These are phyloP conservation scores for Logfia minima DNA, from an alignment of 129 eudicot species.

Conservation along the genomic window DNA sequence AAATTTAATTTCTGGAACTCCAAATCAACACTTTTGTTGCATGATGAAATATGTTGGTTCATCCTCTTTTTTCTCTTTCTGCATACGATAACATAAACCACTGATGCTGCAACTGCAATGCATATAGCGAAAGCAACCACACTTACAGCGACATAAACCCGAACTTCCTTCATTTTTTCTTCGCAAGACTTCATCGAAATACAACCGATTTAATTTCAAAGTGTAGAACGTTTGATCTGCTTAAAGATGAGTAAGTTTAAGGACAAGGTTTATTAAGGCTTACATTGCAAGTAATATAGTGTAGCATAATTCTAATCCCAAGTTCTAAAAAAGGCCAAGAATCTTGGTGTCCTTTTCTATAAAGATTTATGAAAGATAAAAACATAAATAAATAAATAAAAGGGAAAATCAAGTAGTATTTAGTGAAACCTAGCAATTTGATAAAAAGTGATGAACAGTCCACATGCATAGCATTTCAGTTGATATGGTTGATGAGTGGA, in stretches of 20 bases:
- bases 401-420: not conserved
- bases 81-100: conserved; percentile 35
- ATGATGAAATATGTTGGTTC: conserved; percentile 20
- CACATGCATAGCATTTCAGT: conserved; percentile 35
- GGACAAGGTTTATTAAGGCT: conserved; percentile 47
- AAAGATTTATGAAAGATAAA: conserved; percentile 18
- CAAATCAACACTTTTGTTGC: conserved; percentile 40
- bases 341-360: conserved; percentile 26
- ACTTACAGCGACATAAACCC: conserved; percentile 44
- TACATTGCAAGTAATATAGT: conserved; percentile 32
- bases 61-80: conserved; percentile 28
- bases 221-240: conserved; percentile 44
- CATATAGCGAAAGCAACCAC: conserved; percentile 43
- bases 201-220: not conserved
- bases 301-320: conserved; percentile 30
- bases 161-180: conserved; percentile 34
- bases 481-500: conserved; percentile 29
- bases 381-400: not conserved
- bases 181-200: conserved; percentile 4
- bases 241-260: conserved; percentile 29
- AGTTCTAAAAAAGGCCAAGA: conserved; percentile 31
- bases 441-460: conserved; percentile 23
- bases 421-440: conserved; percentile 12
- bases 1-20: conserved; percentile 74
- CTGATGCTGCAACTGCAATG: conserved; percentile 39